These are phyloP conservation scores for Teratosphaeria epicoccoides DNA, from an alignment of 2,329 filamentous ascomycete genomes.

Conservation along the genomic window DNA sequence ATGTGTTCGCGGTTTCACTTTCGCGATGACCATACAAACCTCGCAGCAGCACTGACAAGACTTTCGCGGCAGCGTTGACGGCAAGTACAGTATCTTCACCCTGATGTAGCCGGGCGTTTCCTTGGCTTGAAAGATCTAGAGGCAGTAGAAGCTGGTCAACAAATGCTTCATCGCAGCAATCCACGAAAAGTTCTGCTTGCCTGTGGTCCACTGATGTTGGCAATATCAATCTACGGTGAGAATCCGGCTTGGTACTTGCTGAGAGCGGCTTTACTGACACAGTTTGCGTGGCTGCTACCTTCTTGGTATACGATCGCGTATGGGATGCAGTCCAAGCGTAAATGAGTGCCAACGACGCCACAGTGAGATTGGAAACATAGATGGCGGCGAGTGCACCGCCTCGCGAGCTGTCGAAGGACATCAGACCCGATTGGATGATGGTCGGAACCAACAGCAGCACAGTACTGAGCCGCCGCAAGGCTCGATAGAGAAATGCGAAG, in stretches of 20 bases:
- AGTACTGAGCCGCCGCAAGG: neutral
- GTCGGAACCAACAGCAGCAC: neutral
- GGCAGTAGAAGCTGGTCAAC: too few relatives aligned
- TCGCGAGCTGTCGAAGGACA: neutral
- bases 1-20: neutral
- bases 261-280: too few relatives aligned
- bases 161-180: too few relatives aligned
- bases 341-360: neutral
- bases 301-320: neutral
- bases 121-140: neutral
- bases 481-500: neutral
- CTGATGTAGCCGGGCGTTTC: neutral
- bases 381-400: neutral
- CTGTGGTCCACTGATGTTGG: neutral
- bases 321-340: neutral
- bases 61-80: neutral
- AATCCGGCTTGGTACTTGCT: neutral
- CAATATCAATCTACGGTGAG: neutral
- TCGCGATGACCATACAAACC: neutral
- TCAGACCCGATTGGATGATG: neutral
- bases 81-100: neutral
- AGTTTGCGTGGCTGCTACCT: neutral
- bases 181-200: too few relatives aligned
- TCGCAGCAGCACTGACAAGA: neutral
- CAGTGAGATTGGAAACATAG: neutral